Percentiles rank a stretch among this genome's conserved stretches.
Conservation (phyloP, 257 asterid genomes). For the Solanum raphanifolium region DNA sequence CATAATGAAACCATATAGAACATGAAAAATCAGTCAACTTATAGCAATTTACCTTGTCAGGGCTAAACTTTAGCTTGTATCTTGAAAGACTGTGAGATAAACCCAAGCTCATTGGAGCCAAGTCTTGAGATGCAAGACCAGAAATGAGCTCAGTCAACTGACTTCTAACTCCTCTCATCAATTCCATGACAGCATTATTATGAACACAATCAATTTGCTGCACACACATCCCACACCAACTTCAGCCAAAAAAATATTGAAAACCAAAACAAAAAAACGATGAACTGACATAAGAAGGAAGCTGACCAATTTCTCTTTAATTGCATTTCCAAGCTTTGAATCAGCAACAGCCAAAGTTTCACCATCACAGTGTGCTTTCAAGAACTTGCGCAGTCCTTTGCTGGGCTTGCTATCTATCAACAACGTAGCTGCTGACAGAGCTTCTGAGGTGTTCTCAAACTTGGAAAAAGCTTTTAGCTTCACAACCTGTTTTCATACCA, state of each 20-base stretch:
- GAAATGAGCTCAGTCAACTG: conserved; percentile 73
- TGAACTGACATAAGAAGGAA: not conserved
- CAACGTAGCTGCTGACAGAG: conserved; percentile 60
- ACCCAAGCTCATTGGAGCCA: conserved; percentile 94
- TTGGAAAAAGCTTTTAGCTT: conserved; percentile 71
- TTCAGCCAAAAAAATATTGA: not conserved
- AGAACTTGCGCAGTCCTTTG: conserved; percentile 69
- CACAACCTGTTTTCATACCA: conserved; percentile 36
- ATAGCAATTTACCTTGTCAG: conserved; percentile 52
- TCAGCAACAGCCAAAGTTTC: conserved; percentile 70
- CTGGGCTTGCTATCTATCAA: conserved; percentile 63
- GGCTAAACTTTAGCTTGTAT: conserved; percentile 82
- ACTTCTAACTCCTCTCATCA: conserved; percentile 89
- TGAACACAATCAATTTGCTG: conserved; percentile 90
- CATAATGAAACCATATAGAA: not conserved
- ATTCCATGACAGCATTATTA: conserved; percentile 70
- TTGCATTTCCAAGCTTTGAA: conserved; percentile 71
- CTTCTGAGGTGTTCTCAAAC: conserved; percentile 78
- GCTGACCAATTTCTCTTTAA: conserved; percentile 82
- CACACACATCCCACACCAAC: not conserved
- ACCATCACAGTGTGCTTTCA: conserved; percentile 60
- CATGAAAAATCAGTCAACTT: not conserved
- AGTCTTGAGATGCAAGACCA: conserved; percentile 72
- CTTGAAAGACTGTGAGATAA: conserved; percentile 83
- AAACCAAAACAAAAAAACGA: not conserved